Percentiles rank a stretch among this genome's conserved stretches.
Conservation (phyloP, 2,329 filamentous ascomycete genomes). For the Ascochyta clinopodiicola region DNA sequence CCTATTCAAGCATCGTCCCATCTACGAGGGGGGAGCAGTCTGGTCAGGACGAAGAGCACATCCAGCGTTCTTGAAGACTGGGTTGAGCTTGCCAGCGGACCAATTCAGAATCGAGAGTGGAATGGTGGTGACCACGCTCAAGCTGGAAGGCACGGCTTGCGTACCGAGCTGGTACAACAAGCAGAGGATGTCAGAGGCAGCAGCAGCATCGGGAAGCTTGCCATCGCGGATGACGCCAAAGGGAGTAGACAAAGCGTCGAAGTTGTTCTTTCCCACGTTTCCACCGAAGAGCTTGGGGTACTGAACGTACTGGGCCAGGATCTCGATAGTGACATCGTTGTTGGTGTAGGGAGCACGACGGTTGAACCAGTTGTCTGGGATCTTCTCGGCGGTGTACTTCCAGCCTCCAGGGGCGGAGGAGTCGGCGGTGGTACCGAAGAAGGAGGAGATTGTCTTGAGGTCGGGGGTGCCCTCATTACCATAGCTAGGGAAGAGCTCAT, state of each 20-base stretch:
- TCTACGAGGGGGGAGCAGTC: constrained; percentile 49
- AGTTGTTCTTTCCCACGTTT: constrained; percentile 48
- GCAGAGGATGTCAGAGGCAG: constrained; percentile 42
- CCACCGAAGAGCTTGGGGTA: constrained; percentile 55
- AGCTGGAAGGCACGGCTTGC: constrained; percentile 43
- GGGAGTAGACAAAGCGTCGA: constrained; percentile 43
- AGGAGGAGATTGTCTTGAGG: constrained; percentile 27
- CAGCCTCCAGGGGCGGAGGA: constrained; percentile 45
- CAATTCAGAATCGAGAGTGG: constrained; percentile 24
- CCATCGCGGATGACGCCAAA: constrained; percentile 52
- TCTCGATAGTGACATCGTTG: constrained; percentile 48
- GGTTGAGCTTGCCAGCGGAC: constrained; percentile 28
- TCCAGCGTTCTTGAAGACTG: constrained; percentile 38
- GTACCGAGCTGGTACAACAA: constrained; percentile 55
- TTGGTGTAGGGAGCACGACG: constrained; percentile 43
- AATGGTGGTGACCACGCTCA: constrained; percentile 21
- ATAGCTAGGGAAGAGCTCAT: constrained; percentile 51
- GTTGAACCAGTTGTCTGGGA: constrained; percentile 53
- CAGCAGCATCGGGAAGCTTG: constrained; percentile 38
- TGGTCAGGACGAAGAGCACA: constrained; percentile 51
- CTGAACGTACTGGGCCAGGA: constrained; percentile 50
- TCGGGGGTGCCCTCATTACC: constrained; percentile 26
- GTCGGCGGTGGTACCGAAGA: constrained; percentile 52
- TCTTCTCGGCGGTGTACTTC: constrained; percentile 46
- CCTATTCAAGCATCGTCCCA: constrained; percentile 1